phyloP scores from a whole-genome alignment of 257 asterid species.

The Solanum chmielewskii region DNA sequence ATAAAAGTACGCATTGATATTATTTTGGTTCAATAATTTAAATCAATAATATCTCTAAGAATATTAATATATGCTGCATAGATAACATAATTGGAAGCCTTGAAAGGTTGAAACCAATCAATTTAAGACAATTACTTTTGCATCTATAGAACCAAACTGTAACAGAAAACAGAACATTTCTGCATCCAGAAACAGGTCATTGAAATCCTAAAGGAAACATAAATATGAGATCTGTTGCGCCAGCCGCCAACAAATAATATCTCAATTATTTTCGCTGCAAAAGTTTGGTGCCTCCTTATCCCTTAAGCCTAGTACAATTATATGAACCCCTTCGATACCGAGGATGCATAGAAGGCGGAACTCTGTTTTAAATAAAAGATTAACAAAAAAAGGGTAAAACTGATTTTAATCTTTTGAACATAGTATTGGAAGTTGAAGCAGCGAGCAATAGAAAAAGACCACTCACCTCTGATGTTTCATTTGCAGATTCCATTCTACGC shows the following conservation, averaged over 20 bases:
- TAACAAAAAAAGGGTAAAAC: not conserved
- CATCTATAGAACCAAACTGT: not conserved
- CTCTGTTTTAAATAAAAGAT: not conserved
- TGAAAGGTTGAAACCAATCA: not conserved
- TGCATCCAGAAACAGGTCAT: not conserved
- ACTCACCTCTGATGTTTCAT: slow-evolving; percentile 49
- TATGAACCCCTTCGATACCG: not conserved
- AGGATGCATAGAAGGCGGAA: not conserved
- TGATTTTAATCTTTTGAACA: not conserved
- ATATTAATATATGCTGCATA: not conserved
- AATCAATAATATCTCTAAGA: not conserved
- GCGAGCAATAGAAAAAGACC: not conserved
- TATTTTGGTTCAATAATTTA: not conserved
- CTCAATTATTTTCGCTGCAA: not conserved
- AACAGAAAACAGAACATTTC: not conserved
- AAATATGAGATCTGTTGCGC: not conserved
- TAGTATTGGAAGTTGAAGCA: slow-evolving; percentile 1
- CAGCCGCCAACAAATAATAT: not conserved
- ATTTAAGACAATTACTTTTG: not conserved
- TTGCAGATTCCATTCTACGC: not conserved
- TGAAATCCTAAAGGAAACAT: not conserved
- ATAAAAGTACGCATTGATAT: not conserved
- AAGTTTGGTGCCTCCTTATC: not conserved
- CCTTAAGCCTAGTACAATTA: not conserved
- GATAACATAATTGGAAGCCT: not conserved